Percentiles rank a stretch among this genome's conserved stretches.
Evolutionary conservation across 192 early-diverging fungal species (phyloP).

Genomic region (Rhizophagus clarus): DNA sequence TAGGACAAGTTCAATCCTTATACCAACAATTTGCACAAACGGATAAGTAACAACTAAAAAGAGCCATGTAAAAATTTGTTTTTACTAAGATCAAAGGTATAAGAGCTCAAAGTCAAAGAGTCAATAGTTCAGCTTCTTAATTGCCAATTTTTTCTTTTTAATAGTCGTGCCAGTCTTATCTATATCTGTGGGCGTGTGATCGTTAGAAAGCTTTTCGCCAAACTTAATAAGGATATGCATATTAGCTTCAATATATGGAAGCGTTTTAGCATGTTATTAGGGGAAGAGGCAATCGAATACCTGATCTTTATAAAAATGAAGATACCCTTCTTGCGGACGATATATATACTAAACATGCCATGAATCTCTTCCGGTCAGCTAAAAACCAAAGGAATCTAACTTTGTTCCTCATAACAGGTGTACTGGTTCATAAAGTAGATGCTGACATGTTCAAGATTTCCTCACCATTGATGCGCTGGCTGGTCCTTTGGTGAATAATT

Average conservation of each 20-base stretch:
- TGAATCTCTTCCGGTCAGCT: conserved; percentile 15
- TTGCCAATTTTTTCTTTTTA: conserved; percentile 16
- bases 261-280: conserved; percentile 7
- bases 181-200: conserved; percentile 30
- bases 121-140: no score
- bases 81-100: conserved; percentile 25
- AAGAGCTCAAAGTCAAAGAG: no score
- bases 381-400: conserved; percentile 18
- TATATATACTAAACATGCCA: conserved; percentile 1
- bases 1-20: conserved; percentile 24
- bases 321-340: conserved; percentile 18
- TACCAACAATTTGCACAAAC: conserved; percentile 26
- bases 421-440: not conserved
- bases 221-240: not conserved
- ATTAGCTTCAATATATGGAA: conserved; percentile 21
- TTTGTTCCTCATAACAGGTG: conserved; percentile 25
- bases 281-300: conserved; percentile 26
- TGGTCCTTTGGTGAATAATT: no score
- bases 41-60: conserved; percentile 24
- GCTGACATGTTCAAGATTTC: no score
- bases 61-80: not conserved
- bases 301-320: conserved; percentile 31
- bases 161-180: conserved; percentile 34
- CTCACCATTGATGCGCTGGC: no score
- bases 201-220: not conserved